Evolutionary conservation across 495 filamentous ascomycete species (phyloP).

Genomic region (Aspergillus indologenus): DNA sequence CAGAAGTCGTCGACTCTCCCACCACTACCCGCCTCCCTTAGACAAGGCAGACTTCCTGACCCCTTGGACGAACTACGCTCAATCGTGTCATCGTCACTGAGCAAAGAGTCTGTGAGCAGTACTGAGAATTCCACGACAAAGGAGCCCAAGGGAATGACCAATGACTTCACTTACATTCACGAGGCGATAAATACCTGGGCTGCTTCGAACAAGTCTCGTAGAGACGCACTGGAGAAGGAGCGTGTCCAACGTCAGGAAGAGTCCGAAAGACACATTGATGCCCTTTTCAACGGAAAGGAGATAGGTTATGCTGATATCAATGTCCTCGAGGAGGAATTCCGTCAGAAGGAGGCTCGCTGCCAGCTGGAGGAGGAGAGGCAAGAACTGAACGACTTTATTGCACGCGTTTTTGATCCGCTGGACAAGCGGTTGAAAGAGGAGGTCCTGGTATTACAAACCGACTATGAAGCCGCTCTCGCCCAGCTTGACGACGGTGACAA

Average conservation of each 20-base stretch:
- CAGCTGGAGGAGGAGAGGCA: constrained; percentile 54
- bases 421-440: constrained; percentile 52
- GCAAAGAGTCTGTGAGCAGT: constrained; percentile 34
- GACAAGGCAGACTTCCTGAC: constrained; percentile 21
- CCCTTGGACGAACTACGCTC: constrained; percentile 36
- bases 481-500: constrained; percentile 44
- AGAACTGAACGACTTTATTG: constrained; percentile 53
- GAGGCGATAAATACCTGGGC: constrained; percentile 48
- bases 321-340: constrained; percentile 58
- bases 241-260: constrained; percentile 52
- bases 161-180: constrained; percentile 51
- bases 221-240: constrained; percentile 44
- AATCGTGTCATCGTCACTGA: constrained; percentile 33
- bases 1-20: constrained; percentile 26
- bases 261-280: constrained; percentile 52
- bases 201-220: constrained; percentile 35
- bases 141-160: constrained; percentile 33
- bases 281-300: constrained; percentile 56
- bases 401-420: constrained; percentile 49
- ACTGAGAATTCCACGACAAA: constrained; percentile 36
- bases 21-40: constrained; percentile 31
- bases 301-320: constrained; percentile 63
- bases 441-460: constrained; percentile 48
- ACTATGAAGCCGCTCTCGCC: constrained; percentile 45
- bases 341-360: constrained; percentile 49